phyloP scores from a whole-genome alignment of 805 yeast species.

The Soucietia sequanensis region DNA sequence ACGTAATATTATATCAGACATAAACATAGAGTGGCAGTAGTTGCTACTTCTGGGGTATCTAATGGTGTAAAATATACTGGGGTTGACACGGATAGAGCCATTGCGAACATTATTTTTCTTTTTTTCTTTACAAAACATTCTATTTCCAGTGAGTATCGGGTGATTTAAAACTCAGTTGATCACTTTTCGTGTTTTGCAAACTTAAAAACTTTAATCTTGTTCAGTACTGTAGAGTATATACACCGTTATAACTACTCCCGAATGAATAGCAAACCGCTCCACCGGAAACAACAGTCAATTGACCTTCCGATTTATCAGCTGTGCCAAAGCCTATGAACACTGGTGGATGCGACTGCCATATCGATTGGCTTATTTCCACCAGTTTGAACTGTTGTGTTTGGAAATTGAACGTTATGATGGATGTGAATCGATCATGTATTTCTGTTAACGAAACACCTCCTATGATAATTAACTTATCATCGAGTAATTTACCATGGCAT shows the following conservation, averaged over 20 bases:
- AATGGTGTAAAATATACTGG: no score
- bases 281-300: conserved; percentile 48
- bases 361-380: conserved; percentile 26
- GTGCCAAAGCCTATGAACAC: conserved; percentile 56
- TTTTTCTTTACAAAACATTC: no score
- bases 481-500: conserved; percentile 32
- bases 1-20: no score
- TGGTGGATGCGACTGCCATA: conserved; percentile 45
- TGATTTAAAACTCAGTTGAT: no score
- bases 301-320: conserved; percentile 18
- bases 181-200: no score
- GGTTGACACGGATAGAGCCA: no score
- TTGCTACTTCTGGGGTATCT: no score
- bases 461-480: conserved; percentile 39
- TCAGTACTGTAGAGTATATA: no score
- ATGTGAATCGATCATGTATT: conserved; percentile 29
- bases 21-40: no score
- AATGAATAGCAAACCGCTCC: conserved; percentile 85
- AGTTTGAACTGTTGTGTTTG: conserved; percentile 10
- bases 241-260: conserved; percentile 47
- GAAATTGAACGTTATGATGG: conserved; percentile 37
- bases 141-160: no score
- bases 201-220: no score
- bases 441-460: conserved; percentile 56
- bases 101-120: no score